Percentiles rank a stretch among this genome's conserved stretches.
These are phyloP conservation scores for Sarcodon aspratus DNA, from an alignment of 768 basidiomycete species.

Conservation along the genomic window DNA sequence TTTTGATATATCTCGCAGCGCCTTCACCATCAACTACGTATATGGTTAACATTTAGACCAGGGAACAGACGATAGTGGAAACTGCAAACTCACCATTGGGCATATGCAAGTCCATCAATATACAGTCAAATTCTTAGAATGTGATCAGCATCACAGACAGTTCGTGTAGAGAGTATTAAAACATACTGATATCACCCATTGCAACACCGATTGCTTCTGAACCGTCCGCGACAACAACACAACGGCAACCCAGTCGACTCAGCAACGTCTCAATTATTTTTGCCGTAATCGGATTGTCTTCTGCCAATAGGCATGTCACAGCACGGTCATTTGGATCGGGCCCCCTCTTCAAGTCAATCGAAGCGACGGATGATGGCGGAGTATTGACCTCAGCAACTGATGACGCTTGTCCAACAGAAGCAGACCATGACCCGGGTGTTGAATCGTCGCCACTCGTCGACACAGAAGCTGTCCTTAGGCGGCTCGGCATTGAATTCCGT, in stretches of 20 bases:
- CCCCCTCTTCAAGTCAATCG: constrained; percentile 67
- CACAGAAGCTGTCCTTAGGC: constrained; percentile 76
- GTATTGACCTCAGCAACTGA: constrained; percentile 49
- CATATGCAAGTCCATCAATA: constrained; percentile 94
- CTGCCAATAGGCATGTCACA: constrained; percentile 90
- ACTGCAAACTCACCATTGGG: constrained; percentile 57
- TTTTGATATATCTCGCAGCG: constrained; percentile 95
- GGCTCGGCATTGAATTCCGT: constrained; percentile 77
- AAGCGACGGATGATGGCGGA: constrained; percentile 78
- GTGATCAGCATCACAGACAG: constrained; percentile 12
- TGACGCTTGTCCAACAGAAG: constrained; percentile 38
- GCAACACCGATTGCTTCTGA: constrained; percentile 96
- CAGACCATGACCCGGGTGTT: constrained; percentile 63
- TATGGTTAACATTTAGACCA: not conserved
- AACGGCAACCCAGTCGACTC: constrained; percentile 88
- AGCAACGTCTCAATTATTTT: constrained; percentile 96
- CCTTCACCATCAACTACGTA: constrained; percentile 85
- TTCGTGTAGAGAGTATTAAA: constrained; percentile 3
- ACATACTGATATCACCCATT: constrained; percentile 94
- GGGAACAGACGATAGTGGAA: not conserved
- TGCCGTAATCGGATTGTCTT: constrained; percentile 96
- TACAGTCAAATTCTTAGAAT: constrained; percentile 79
- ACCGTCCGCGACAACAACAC: constrained; percentile 91
- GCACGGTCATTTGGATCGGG: constrained; percentile 76
- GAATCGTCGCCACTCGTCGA: constrained; percentile 72